Conservation (phyloP, 179 eudicot genomes). For the Spergularia azorica region DNA sequence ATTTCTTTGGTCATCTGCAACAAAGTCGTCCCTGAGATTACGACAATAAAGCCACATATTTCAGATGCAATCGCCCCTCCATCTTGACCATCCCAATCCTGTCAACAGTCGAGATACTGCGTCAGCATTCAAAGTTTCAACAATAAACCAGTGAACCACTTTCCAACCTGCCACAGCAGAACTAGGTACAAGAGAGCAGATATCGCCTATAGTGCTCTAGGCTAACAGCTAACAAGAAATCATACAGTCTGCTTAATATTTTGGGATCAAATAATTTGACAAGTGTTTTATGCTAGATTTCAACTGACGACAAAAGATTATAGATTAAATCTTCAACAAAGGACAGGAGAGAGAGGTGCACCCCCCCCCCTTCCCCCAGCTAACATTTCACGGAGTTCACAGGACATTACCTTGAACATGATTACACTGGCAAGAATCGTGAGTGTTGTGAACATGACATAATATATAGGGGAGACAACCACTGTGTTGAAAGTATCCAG, state of each 20-base stretch:
- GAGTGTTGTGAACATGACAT: slow-evolving; percentile 76
- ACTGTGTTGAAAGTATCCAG: slow-evolving; percentile 73
- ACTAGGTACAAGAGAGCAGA: too few relatives aligned
- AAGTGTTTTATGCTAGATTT: neutral
- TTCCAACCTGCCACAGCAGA: too few relatives aligned
- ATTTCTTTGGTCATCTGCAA: slow-evolving; percentile 56
- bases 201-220: too few relatives aligned
- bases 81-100: slow-evolving; percentile 71
- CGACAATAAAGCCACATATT: slow-evolving; percentile 59
- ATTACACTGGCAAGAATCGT: slow-evolving; percentile 68
- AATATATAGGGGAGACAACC: slow-evolving; percentile 73
- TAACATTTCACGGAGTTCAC: too few relatives aligned
- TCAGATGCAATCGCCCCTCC: slow-evolving; percentile 48
- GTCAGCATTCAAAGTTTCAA: neutral
- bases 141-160: neutral
- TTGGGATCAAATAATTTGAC: neutral
- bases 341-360: neutral
- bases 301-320: neutral
- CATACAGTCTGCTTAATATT: neutral
- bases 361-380: neutral
- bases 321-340: neutral
- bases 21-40: slow-evolving; percentile 56
- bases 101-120: neutral
- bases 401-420: slow-evolving; percentile 62
- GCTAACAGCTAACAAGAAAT: neutral